Base-by-base conservation (phyloP, 805 yeast species). In the Yueomyces sinensis region DNA sequence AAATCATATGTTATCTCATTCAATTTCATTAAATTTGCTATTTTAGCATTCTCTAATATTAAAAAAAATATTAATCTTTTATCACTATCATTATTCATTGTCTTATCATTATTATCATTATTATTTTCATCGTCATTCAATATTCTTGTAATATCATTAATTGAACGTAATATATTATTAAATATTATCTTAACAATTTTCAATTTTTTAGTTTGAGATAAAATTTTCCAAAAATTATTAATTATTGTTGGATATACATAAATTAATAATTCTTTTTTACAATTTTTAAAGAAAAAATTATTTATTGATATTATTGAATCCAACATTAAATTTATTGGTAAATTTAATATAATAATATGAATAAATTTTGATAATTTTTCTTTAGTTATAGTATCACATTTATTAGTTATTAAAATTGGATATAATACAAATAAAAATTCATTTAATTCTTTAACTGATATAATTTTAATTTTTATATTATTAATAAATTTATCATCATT, bases 1-100 rank as follows among this genome's bases (percentile, higher is more conserved):
- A n/a, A n/a, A 58, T 91, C 98, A 58, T 82, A 82, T 13, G 89
- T 65, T 22, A 84, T 74, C 39, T 80, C 84, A 38, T 76, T 78
- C 27, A 76, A 62, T 14, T 67, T 62, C 19, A 79, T 62, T 54
- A 82, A 89, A 52, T 91, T 95, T 0, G 96, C 89, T 3, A 82
- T 56, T 13, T 72, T 60, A 0, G 94, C 95, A 27, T 78, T 68
- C 33, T 74, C 65, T 36, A 83, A 61, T 50, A 80, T 71, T 29
- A 76, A 49, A 34, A 63, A 59, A 46, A 53, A 61, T 22, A 59
- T 39, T 18, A 18, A 15, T 7, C 9, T 5, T 25, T 11, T 6
- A 11, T 25, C 6, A 11, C 13, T 9, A 27, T 50, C 34, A 11
- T 25, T 25, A 6, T 11, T 11, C 13, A 25, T 25, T n/a, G 14